These are phyloP conservation scores for Clonostachys rhizophaga DNA, from an alignment of 2,329 filamentous ascomycete species.

Conservation along the genomic window DNA sequence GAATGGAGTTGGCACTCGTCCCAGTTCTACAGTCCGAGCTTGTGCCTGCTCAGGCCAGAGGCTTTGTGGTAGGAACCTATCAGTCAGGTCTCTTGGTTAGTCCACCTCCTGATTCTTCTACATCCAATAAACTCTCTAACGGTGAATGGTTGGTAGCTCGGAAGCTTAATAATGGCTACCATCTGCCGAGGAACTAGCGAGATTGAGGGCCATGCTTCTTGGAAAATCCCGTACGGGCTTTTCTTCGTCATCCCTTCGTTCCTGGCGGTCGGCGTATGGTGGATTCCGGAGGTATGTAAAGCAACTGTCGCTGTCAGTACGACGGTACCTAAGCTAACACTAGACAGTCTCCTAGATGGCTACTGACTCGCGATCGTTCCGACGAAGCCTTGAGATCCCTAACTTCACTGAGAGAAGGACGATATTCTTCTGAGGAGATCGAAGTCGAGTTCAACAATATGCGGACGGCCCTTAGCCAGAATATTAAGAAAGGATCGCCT, in stretches of 20 bases:
- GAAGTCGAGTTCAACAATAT: slow-evolving; percentile 7
- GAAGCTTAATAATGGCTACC: slow-evolving; percentile 12
- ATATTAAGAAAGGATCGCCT: slow-evolving; percentile 1
- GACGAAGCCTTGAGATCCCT: slow-evolving; percentile 19
- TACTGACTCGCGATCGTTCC: slow-evolving; percentile 13
- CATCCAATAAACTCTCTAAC: too few species aligned
- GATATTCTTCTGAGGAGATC: slow-evolving; percentile 15
- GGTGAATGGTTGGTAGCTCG: slow-evolving; percentile 2
- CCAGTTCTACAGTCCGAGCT: slow-evolving; percentile 19
- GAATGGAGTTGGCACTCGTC: slow-evolving; percentile 20
- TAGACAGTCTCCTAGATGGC: slow-evolving; percentile 19
- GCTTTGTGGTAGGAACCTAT: slow-evolving; percentile 16
- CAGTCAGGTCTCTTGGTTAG: slow-evolving; percentile 19
- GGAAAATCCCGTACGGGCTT: slow-evolving; percentile 22
- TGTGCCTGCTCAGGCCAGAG: slow-evolving; percentile 13
- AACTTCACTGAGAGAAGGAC: slow-evolving; percentile 12
- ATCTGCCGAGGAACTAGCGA: slow-evolving; percentile 20
- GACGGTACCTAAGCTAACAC: too few species aligned
- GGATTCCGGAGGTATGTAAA: slow-evolving; percentile 23
- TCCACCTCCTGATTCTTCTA: not conserved
- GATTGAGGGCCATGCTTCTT: slow-evolving; percentile 19
- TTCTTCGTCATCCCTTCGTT: slow-evolving; percentile 20
- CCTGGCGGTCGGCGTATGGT: slow-evolving; percentile 14
- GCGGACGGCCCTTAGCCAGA: not conserved
- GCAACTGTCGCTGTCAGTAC: slow-evolving; percentile 2